Base-by-base conservation (phyloP, 768 basidiomycete genomes). In the Tulasnella sp. region DNA sequence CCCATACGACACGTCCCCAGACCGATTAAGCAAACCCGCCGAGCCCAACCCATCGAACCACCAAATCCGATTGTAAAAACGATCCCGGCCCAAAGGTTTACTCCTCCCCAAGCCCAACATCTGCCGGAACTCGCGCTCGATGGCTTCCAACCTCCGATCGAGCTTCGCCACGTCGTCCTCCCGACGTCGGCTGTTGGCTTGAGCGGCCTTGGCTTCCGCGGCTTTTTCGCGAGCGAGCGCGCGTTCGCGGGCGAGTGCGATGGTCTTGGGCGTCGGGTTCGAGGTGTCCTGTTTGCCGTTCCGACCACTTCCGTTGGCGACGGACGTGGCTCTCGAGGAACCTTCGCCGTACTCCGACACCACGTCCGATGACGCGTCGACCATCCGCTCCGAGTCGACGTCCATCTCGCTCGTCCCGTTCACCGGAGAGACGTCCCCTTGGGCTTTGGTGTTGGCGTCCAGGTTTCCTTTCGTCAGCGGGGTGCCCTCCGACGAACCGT, bases 31-130 rank as follows among this genome's bases (percentile, higher is more conserved):
- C 62, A 90, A 88, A 63, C 89, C 89, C 5, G 89, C 88, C 17
- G 71, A 63, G 7, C 96, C 96, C 84, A 95, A 86, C 11, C 96
- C 96, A 80, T 99, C 96, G 78, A 98, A 93, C 96, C 96, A 99
- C 96, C 96, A 99, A 73, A 97, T 84, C 37, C 92, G 88, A 78
- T 97, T 96, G 77, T 92, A 91, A 80, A 98, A 99, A 69, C 97
- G 86, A 78, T 99, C 97, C 75, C 86, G 86, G 16, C 97, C 97
- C 67, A 98, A 77, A 1, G 95, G 94, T 77, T 94, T 91, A 26
- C 92, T 89, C 69, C 97, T 86, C 65, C 95, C 86, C 6, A 90
- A 88, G 71, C 93, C 92, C 47, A 94, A 83, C 65, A 93, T 84
- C 79, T 95, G 90, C 75, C 97, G 85, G 82, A 98, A 99, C 74